Base-by-base conservation (phyloP, 306 rosid species). In the Quercus mongolica region DNA sequence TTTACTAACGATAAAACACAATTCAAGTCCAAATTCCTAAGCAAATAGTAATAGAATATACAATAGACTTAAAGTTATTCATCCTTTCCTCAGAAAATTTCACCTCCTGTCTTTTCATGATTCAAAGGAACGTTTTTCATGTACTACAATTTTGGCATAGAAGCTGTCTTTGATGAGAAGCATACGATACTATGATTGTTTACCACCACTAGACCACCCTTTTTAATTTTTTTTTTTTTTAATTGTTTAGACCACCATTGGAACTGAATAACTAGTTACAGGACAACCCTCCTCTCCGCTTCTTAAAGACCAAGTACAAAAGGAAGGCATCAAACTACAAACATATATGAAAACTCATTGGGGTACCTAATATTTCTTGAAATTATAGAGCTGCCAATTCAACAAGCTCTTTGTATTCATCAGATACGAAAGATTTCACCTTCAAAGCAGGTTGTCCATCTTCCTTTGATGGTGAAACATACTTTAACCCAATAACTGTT, bases 401-500 rank as follows among this genome's bases (percentile, higher is more conserved):
- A 15, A 90, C 86, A 63, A 94, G 97, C 56, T 80, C 91, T 86
- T 74, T 91, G 91, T 87, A 69, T 68, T 85, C 35, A 28, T 85
- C 90, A 5, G 88, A 71, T 31, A 94, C 97, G 19, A 54, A 86
- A 26, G 97, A 89, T 73, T 91, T 91, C 83, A 82, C 92, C 85
- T 85, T 89, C 87, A 94, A 80, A 70, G 74, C 82, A 0, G 87
- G 89, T 46, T 83, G 78, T 19, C 91, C 93, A 46, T 83, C 83
- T 3, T 71, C 89, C 75, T 73, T 85, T 46, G 81, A 91, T 3
- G 96, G 94, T 68, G 97, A 91, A 41, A 84, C 75, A 56, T 92
- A 88, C 86, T 92, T 94, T 83, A 91, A 74, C 73, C 98, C 97
- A 25, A 94, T 92, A 35, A 94, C 94, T 41, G 97, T 94, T 18